Evolutionary conservation across 139 green algal genomes (phyloP).

Genomic region (Picochlorum sp.): DNA sequence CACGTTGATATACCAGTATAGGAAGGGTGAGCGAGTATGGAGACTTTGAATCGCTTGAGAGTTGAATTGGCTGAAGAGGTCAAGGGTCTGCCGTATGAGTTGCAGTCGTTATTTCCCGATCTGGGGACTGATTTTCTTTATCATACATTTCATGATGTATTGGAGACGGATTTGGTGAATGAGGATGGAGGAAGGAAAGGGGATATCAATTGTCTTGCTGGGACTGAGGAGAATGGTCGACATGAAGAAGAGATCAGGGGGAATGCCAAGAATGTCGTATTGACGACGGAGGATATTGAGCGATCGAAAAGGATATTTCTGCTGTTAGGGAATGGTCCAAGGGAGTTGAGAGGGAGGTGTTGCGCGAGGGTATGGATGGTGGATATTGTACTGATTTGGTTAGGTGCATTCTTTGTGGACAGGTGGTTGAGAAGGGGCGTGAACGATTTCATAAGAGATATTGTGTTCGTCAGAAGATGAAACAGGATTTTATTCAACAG

Average conservation of each 20-base stretch:
- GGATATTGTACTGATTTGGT: no score
- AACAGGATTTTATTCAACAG: constrained; percentile 6
- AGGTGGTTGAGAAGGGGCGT: no score
- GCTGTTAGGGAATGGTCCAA: no score
- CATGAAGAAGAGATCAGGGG: not conserved
- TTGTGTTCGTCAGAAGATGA: not conserved
- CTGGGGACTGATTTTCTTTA: constrained; percentile 22
- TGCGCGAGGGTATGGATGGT: no score
- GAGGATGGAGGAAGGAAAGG: not conserved
- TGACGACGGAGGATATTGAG: no score
- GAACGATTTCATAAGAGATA: no score
- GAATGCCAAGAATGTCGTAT: no score
- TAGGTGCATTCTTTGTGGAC: no score
- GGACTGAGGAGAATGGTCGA: not conserved
- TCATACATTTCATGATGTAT: constrained; percentile 15
- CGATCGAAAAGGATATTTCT: no score
- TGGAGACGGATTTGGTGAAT: not conserved
- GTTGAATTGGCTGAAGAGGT: constrained; percentile 24
- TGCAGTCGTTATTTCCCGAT: constrained; percentile 25
- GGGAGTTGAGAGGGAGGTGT: no score
- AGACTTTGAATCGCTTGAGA: constrained; percentile 1
- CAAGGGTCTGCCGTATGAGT: constrained; percentile 8
- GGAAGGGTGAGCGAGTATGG: not conserved
- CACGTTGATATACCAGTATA: not conserved
- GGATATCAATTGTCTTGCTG: not conserved